These are phyloP conservation scores for Aspergillus carlsbadensis DNA, from an alignment of 495 filamentous ascomycete species.

Conservation along the genomic window DNA sequence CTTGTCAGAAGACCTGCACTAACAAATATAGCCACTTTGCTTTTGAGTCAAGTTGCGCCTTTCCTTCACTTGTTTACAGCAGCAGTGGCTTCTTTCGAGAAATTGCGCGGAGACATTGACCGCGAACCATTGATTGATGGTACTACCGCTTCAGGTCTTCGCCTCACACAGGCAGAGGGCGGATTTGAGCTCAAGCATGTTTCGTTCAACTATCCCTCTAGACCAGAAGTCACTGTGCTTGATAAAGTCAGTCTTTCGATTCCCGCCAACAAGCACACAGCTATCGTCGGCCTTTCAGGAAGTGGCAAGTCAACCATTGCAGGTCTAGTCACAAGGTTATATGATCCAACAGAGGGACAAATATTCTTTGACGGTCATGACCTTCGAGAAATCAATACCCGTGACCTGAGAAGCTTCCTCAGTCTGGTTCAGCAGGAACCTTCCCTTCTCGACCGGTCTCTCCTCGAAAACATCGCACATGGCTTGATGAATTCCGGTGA, in stretches of 20 bases:
- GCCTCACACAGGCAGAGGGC: conserved; percentile 36
- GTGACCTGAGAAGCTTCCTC: conserved; percentile 54
- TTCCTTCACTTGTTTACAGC: conserved; percentile 59
- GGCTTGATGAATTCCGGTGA: conserved; percentile 57
- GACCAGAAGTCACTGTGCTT: conserved; percentile 56
- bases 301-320: conserved; percentile 72
- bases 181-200: conserved; percentile 54
- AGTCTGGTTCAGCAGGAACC: conserved; percentile 69
- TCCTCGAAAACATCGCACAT: conserved; percentile 68
- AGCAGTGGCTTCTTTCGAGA: conserved; percentile 53
- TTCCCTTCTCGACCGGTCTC: conserved; percentile 60
- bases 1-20: conserved; percentile 3
- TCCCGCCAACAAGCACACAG: conserved; percentile 57
- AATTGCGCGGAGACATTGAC: conserved; percentile 51
- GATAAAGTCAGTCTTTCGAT: conserved; percentile 52
- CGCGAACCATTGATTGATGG: conserved; percentile 51
- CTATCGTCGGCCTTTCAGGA: conserved; percentile 67
- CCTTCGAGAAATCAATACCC: conserved; percentile 55
- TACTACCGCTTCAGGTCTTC: conserved; percentile 33
- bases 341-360: conserved; percentile 42
- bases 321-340: conserved; percentile 52
- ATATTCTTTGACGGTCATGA: conserved; percentile 55
- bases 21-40: conserved; percentile 49
- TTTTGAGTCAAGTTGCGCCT: conserved; percentile 63
- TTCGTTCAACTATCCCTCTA: conserved; percentile 61